A percentile compares a stretch with the other conserved stretches of the same genome.
Evolutionary conservation across 2,329 filamentous ascomycete species (phyloP).

Genomic region (Penicillium sp.): DNA sequence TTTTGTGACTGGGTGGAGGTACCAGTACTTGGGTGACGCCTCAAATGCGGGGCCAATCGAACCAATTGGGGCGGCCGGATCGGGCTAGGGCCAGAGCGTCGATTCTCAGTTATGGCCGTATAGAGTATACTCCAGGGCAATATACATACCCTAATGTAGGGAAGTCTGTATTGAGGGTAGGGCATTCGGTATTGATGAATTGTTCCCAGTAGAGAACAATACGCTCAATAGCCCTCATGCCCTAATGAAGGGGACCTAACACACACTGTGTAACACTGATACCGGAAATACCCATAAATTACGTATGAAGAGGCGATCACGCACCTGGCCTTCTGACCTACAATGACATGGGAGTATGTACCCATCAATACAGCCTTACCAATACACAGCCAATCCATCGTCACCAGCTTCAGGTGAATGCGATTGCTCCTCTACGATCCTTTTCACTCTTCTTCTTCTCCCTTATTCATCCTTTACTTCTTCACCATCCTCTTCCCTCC

Average conservation of each 20-base stretch:
- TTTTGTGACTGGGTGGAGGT: conserved; percentile 3
- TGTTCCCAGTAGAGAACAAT: not conserved
- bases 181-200: not conserved
- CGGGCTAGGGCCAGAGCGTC: conserved; percentile 18
- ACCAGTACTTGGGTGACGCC: conserved; percentile 5
- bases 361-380: not conserved
- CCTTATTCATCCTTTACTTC: not conserved
- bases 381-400: not conserved
- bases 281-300: not conserved
- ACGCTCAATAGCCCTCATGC: not conserved
- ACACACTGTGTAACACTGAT: not conserved
- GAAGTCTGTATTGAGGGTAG: not conserved
- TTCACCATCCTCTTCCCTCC: not conserved
- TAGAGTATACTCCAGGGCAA: not conserved
- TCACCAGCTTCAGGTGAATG: not conserved
- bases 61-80: conserved; percentile 17
- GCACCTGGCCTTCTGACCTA: not conserved
- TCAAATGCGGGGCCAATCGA: not conserved
- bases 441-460: not conserved
- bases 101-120: conserved; percentile 5
- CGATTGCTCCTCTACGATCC: not conserved
- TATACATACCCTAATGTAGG: not conserved
- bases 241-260: not conserved
- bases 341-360: not conserved
- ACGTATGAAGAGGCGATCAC: not conserved